A percentile compares a stretch with the other conserved stretches of the same genome.
These are phyloP conservation scores for Tulasnella sp. DNA, from an alignment of 768 basidiomycete species.

Conservation along the genomic window DNA sequence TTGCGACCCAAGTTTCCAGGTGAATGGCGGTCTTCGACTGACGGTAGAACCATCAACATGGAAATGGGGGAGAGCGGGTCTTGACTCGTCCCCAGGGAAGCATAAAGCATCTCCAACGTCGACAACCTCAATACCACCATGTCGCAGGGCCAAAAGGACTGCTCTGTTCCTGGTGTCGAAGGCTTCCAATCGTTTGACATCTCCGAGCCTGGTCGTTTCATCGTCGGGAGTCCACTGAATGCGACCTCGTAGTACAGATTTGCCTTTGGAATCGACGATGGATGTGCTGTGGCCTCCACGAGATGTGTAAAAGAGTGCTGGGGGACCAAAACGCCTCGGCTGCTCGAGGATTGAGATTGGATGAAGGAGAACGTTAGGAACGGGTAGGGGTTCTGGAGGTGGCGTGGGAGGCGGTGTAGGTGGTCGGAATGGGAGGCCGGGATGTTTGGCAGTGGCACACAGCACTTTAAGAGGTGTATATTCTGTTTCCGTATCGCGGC, in stretches of 20 bases:
- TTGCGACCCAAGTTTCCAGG: no score
- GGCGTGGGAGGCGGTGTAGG: neutral
- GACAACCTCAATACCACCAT: conserved; percentile 78
- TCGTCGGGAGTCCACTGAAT: conserved; percentile 76
- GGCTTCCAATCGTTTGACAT: conserved; percentile 77
- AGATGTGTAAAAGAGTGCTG: conserved; percentile 80
- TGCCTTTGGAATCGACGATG: conserved; percentile 80
- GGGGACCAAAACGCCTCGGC: conserved; percentile 79
- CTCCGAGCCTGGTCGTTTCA: conserved; percentile 58
- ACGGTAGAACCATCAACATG: conserved; percentile 39
- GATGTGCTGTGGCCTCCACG: conserved; percentile 87
- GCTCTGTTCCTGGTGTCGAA: conserved; percentile 72
- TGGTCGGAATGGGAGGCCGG: neutral
- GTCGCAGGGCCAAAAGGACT: conserved; percentile 79
- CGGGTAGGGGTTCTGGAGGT: neutral
- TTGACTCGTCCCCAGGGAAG: conserved; percentile 74
- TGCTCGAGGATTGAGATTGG: conserved; percentile 69
- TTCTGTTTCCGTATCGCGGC: neutral
- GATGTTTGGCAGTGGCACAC: neutral
- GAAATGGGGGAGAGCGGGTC: conserved; percentile 68
- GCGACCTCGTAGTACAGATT: conserved; percentile 76
- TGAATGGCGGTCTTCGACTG: no score
- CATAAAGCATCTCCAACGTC: conserved; percentile 76
- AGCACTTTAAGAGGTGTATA: neutral
- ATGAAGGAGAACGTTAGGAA: conserved; percentile 2